These are phyloP conservation scores for Voacanga thouarsii DNA, from an alignment of 257 asterid genomes.

Conservation along the genomic window DNA sequence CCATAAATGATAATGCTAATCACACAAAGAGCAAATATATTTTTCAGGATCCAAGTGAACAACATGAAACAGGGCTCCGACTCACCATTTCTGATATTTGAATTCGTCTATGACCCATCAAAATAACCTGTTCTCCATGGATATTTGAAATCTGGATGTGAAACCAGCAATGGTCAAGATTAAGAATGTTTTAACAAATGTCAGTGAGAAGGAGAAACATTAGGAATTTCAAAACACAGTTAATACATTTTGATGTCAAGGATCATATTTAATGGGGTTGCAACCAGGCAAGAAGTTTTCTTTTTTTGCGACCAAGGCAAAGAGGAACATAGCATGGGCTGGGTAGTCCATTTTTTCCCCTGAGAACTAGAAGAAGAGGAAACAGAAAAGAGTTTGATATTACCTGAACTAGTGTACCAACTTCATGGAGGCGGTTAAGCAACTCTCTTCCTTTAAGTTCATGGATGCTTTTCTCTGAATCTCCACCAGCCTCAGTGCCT, in stretches of 20 bases:
- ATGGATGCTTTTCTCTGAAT: constrained; percentile 54
- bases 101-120: constrained; percentile 93
- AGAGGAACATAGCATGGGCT: not conserved
- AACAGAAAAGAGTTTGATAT: constrained; percentile 24
- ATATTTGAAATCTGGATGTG: constrained; percentile 76
- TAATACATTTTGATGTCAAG: not conserved
- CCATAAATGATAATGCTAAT: not conserved
- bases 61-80: constrained; percentile 1
- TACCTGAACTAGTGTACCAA: constrained; percentile 98
- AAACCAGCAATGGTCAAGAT: constrained; percentile 36
- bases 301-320: not conserved
- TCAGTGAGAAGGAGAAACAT: not conserved
- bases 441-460: constrained; percentile 91
- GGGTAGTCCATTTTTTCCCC: constrained; percentile 4
- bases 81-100: constrained; percentile 93
- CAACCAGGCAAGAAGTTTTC: not conserved
- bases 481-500: constrained; percentile 53
- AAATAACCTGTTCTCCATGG: constrained; percentile 89
- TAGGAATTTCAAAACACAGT: not conserved
- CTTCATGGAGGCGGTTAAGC: constrained; percentile 80
- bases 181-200: constrained; percentile 8
- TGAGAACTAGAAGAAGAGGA: constrained; percentile 12
- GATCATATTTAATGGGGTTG: not conserved
- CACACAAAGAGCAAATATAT: not conserved
- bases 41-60: not conserved